These are phyloP conservation scores for Citrus cavaleriei DNA, from an alignment of 345 rosid species.

Conservation along the genomic window DNA sequence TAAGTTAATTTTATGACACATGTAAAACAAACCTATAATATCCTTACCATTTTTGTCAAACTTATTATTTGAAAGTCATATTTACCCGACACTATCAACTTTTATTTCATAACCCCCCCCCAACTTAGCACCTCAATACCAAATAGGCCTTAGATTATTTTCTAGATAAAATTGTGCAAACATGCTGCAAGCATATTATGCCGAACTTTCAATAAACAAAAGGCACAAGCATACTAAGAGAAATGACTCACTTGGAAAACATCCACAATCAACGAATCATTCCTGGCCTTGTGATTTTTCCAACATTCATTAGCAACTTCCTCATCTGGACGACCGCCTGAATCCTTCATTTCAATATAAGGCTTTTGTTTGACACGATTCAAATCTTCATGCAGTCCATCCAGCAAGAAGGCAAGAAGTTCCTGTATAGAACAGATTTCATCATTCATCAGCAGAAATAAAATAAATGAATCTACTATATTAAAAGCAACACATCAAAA, in stretches of 20 bases:
- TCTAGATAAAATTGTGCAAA: neutral
- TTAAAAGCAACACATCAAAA: neutral
- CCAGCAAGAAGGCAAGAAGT: conserved; percentile 86
- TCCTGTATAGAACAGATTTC: conserved; percentile 41
- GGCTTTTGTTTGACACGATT: conserved; percentile 87
- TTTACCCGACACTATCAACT: too few species aligned
- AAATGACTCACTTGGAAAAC: conserved; percentile 68
- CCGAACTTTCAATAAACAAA: neutral
- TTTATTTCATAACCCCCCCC: too few species aligned
- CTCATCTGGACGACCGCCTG: conserved; percentile 70
- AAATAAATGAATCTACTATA: neutral
- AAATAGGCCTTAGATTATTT: neutral
- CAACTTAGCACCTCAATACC: too few species aligned
- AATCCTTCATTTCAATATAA: conserved; percentile 82
- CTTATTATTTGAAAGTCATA: too few species aligned
- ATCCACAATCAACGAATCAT: conserved; percentile 96
- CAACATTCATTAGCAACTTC: conserved; percentile 90
- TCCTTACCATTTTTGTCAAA: too few species aligned
- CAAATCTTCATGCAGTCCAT: conserved; percentile 95
- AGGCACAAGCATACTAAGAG: conserved; percentile 10
- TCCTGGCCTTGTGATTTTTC: conserved; percentile 89
- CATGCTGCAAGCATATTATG: neutral
- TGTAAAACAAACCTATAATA: too few species aligned
- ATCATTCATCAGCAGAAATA: neutral
- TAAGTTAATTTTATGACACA: too few species aligned